phyloP scores from a whole-genome alignment of 305 asterid species.

The Fraxinus angustifolia region DNA sequence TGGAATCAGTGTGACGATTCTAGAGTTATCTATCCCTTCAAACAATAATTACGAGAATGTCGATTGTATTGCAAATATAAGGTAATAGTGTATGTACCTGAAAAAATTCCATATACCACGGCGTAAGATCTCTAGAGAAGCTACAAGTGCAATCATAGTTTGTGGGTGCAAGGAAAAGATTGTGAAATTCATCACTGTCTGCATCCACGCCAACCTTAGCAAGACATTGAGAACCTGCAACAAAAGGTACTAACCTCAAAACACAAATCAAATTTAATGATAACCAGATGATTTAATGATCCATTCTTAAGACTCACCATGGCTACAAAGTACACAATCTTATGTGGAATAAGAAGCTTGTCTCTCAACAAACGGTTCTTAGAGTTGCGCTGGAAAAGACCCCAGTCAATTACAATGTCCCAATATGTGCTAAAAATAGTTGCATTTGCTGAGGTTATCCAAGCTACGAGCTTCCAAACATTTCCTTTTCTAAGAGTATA shows the following conservation, averaged over 20 bases:
- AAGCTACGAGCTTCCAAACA: constrained; percentile 36
- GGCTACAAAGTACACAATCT: constrained; percentile 37
- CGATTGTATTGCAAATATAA: not conserved
- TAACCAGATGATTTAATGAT: not conserved
- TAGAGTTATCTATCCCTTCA: not conserved
- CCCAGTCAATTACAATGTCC: constrained; percentile 58
- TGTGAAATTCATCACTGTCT: constrained; percentile 41
- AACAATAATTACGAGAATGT: not conserved
- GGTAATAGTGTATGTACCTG: constrained; percentile 21
- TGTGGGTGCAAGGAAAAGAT: constrained; percentile 37
- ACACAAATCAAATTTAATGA: not conserved
- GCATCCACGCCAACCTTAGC: constrained; percentile 58
- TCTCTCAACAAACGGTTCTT: constrained; percentile 53
- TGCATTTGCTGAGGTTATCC: constrained; percentile 31
- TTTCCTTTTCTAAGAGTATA: constrained; percentile 25
- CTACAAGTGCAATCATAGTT: constrained; percentile 40
- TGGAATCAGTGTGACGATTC: not conserved
- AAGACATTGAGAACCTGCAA: constrained; percentile 31
- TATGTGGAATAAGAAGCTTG: constrained; percentile 47
- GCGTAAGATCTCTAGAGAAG: constrained; percentile 50
- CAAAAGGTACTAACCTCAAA: not conserved
- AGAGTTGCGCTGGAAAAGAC: constrained; percentile 41
- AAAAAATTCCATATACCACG: constrained; percentile 61
- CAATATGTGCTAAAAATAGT: constrained; percentile 44
- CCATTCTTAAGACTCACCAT: constrained; percentile 31